Percentiles rank a stretch among this genome's conserved stretches.
Evolutionary conservation across 306 rosid genomes (phyloP).

Genomic region (Cicer pinnatifidum): DNA sequence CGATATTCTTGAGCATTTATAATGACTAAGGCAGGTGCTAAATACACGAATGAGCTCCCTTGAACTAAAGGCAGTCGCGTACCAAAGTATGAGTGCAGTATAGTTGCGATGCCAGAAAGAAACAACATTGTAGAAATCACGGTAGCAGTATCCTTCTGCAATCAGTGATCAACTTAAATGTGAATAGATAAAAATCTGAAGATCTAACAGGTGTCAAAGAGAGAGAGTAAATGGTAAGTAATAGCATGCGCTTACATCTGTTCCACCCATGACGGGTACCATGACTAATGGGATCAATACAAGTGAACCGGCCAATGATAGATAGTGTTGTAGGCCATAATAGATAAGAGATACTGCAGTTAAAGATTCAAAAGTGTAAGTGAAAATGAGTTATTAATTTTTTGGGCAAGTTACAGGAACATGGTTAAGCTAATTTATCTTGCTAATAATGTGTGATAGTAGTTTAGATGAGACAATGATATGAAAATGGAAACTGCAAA

Average conservation of each 20-base stretch:
- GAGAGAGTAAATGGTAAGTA: constrained; percentile 36
- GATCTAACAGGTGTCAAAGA: constrained; percentile 29
- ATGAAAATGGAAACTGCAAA: background rate
- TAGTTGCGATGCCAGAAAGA: constrained; percentile 84
- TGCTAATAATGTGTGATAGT: constrained; percentile 29
- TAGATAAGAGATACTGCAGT: constrained; percentile 72
- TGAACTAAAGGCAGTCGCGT: constrained; percentile 94
- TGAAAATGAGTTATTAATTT: constrained; percentile 13
- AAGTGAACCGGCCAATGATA: constrained; percentile 91
- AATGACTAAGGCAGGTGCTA: constrained; percentile 86
- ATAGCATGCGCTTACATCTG: constrained; percentile 71
- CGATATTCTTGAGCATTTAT: constrained; percentile 83
- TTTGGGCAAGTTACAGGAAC: constrained; percentile 38
- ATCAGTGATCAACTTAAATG: constrained; percentile 40
- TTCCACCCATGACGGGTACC: constrained; percentile 94
- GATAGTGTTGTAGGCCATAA: constrained; percentile 88
- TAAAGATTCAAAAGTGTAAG: constrained; percentile 42
- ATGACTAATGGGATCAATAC: constrained; percentile 84
- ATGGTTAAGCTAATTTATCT: constrained; percentile 19
- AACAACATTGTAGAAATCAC: constrained; percentile 88
- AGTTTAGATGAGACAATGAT: background rate
- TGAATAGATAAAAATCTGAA: constrained; percentile 28
- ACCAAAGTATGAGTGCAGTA: constrained; percentile 83
- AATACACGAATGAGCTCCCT: constrained; percentile 93
- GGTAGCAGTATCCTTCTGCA: constrained; percentile 84